phyloP scores from a whole-genome alignment of 768 basidiomycete genomes.

The Naematelia aurantialba region DNA sequence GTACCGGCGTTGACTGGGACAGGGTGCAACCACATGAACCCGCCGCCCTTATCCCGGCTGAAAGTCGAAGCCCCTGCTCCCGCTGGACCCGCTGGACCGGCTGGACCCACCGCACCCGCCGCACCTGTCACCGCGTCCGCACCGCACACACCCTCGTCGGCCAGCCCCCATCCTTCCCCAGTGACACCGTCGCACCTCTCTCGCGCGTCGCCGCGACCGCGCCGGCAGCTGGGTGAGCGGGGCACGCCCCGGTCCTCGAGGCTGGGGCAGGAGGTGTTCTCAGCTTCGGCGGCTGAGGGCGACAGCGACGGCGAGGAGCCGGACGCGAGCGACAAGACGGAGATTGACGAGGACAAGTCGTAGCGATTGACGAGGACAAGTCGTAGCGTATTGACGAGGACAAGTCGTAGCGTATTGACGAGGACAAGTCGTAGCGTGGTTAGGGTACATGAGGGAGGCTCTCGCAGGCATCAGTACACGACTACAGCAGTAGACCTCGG shows the following conservation, averaged over 20 bases:
- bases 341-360: slow-evolving; percentile 15
- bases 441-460: too few relatives aligned
- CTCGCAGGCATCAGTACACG: too few relatives aligned
- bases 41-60: slow-evolving; percentile 30
- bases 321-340: slow-evolving; percentile 10
- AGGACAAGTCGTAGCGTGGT: too few relatives aligned
- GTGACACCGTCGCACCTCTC: slow-evolving; percentile 14
- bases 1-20: background rate
- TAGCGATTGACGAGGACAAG: too few relatives aligned
- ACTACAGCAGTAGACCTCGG: too few relatives aligned
- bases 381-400: too few relatives aligned
- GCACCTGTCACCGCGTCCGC: background rate
- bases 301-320: slow-evolving; percentile 12
- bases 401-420: too few relatives aligned
- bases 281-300: slow-evolving; percentile 16
- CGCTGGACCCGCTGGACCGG: too few relatives aligned
- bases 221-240: slow-evolving; percentile 17
- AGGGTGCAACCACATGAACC: slow-evolving; percentile 49
- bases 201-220: slow-evolving; percentile 26
- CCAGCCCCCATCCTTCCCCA: slow-evolving; percentile 5
- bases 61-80: background rate
- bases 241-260: slow-evolving; percentile 29
- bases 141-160: background rate
- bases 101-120: background rate
- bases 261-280: slow-evolving; percentile 36